phyloP scores from a whole-genome alignment of 2,329 filamentous ascomycete species.

The Chaetothyriales sp. region DNA sequence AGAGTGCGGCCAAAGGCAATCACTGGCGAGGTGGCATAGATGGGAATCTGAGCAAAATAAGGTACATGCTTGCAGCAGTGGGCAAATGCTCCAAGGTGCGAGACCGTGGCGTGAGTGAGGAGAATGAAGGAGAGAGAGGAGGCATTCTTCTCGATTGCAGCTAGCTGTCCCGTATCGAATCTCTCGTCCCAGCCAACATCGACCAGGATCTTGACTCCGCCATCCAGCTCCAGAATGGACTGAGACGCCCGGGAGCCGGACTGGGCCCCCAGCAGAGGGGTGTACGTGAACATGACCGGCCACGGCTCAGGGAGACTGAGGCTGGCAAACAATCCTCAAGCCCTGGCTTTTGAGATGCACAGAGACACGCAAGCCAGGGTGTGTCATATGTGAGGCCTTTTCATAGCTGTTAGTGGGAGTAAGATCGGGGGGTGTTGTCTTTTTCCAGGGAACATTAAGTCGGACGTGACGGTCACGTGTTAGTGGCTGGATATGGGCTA shows the following conservation, averaged over 20 bases:
- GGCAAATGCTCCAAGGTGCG: conserved; percentile 83
- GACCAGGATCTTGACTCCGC: conserved; percentile 86
- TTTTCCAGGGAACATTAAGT: too few species aligned
- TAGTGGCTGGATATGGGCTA: neutral
- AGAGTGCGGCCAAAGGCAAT: conserved; percentile 85
- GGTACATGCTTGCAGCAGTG: conserved; percentile 97
- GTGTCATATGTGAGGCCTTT: neutral
- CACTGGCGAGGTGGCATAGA: conserved; percentile 88
- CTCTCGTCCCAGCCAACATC: conserved; percentile 93
- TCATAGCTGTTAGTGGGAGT: neutral
- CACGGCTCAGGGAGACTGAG: neutral
- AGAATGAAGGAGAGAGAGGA: conserved; percentile 87
- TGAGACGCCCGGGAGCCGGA: conserved; percentile 68
- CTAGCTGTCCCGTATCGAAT: conserved; percentile 70
- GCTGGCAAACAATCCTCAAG: neutral
- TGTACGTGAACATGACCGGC: conserved; percentile 79
- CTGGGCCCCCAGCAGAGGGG: conserved; percentile 78
- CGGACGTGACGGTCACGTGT: neutral
- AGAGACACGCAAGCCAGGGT: neutral
- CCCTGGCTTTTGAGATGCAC: neutral
- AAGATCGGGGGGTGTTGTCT: neutral
- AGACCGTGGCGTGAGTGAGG: conserved; percentile 81
- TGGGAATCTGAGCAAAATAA: conserved; percentile 76
- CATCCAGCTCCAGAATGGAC: conserved; percentile 92
- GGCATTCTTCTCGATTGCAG: conserved; percentile 81